Evolutionary conservation across 1,139 yeast genomes (phyloP), one percentile per base, ranked within the genome.

Genomic region (Meyerozyma sp.): DNA sequence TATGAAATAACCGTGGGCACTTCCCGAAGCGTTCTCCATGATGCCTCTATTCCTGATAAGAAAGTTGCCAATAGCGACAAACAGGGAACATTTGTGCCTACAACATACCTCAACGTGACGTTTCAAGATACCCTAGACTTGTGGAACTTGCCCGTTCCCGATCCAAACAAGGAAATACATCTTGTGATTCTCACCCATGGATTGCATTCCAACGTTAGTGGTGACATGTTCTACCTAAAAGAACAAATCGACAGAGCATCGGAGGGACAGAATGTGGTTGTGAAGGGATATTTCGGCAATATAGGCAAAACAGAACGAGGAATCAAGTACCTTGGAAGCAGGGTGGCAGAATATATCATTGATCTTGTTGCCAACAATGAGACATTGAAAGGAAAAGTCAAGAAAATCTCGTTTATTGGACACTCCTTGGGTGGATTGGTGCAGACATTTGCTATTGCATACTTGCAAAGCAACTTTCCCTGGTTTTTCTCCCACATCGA

Each of bases 361-460:
- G 76, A 81, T 21, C 79, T 84, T 44, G 71, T 86, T 1, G 60
- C 63, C 4, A 64, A 65, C 34, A 71, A 75, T 39, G 63, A 62
- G 26, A 46, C 46, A 5, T 60, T 63, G 3, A 42, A 64, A 52
- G 52, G 49, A 5, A 66, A 68, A 39, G 77, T 85, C 1, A 59
- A 62, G 1, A 82, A 79, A 53, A 82, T 93, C 3, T 90, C 98
- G 1, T 91, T 93, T 54, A 72, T 94, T 30, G 96, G 93, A 1
- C 98, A 93, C 62, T 91, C 98, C 0, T 67, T 93, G 28, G 98
- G 98, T 28, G 98, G 98, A 0, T 69, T 88, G 38, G 84, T 86
- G 3, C 98, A 93, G 62, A 81, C 94, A 0, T 93, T 89, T 69
- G 94, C 98, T 1, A 77, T 93, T 38, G 95, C 96, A 0, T 89